phyloP scores from a whole-genome alignment of 179 eudicot species.

The Amaranthus tricolor region DNA sequence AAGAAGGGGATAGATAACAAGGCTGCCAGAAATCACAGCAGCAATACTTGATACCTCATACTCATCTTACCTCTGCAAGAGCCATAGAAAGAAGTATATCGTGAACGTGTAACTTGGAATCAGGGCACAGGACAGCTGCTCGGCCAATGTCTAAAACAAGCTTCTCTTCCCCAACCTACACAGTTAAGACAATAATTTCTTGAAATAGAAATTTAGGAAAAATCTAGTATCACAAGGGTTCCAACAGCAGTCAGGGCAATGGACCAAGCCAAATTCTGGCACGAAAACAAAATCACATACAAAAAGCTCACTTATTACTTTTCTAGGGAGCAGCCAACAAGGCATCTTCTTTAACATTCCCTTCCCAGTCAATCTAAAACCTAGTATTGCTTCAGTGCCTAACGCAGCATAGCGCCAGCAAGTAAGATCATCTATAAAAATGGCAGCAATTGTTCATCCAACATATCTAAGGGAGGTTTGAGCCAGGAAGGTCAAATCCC shows the following conservation, averaged over 20 bases:
- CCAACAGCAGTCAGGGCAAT: not conserved
- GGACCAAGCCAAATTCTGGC: not conserved
- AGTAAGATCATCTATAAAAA: not conserved
- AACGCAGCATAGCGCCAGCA: not conserved
- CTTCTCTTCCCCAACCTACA: constrained; percentile 92
- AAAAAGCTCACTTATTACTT: not conserved
- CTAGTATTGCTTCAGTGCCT: not conserved
- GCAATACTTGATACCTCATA: constrained; percentile 29
- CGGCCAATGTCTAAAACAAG: constrained; percentile 91
- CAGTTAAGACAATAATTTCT: constrained; percentile 4
- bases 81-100: constrained; percentile 96
- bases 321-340: not conserved
- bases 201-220: not conserved
- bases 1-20: constrained; percentile 68
- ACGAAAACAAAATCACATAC: not conserved
- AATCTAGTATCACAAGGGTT: not conserved
- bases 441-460: not conserved
- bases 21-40: constrained; percentile 34
- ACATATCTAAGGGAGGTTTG: not conserved
- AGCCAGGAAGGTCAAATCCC: no score
- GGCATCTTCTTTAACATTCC: not conserved
- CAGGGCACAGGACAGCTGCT: constrained; percentile 64
- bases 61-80: constrained; percentile 86
- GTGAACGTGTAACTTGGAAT: constrained; percentile 69
- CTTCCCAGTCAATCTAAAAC: not conserved